Percentiles rank a stretch among this genome's conserved stretches.
These are phyloP conservation scores for Colletotrichum truncatum DNA, from an alignment of 2,329 filamentous ascomycete genomes.

Conservation along the genomic window DNA sequence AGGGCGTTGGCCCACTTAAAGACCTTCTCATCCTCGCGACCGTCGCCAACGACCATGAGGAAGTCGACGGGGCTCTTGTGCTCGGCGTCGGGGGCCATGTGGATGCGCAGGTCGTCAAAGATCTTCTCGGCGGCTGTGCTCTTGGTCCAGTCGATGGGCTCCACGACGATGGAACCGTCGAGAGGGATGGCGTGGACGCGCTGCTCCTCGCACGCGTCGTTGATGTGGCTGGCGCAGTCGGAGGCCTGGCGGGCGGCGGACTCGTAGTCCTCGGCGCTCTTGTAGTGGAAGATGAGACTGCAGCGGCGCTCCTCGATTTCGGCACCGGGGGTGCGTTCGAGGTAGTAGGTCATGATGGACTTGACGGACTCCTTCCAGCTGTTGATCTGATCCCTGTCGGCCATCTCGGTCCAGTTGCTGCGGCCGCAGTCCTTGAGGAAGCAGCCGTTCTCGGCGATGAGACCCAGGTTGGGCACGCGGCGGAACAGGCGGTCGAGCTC, in stretches of 20 bases:
- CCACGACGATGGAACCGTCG: slow-evolving; percentile 83
- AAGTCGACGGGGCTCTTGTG: slow-evolving; percentile 74
- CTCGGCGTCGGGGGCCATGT: slow-evolving; percentile 42
- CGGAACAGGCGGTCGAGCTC: slow-evolving; percentile 90
- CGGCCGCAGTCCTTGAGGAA: slow-evolving; percentile 80
- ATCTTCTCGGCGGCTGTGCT: slow-evolving; percentile 81
- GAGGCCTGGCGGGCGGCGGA: slow-evolving; percentile 81
- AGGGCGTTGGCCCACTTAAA: slow-evolving; percentile 94
- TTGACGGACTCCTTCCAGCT: slow-evolving; percentile 87
- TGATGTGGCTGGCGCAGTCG: slow-evolving; percentile 94
- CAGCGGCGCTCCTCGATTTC: slow-evolving; percentile 92
- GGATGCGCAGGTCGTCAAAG: slow-evolving; percentile 65
- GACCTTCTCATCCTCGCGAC: slow-evolving; percentile 91
- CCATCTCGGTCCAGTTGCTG: slow-evolving; percentile 80
- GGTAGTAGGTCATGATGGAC: slow-evolving; percentile 87
- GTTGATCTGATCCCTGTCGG: slow-evolving; percentile 74
- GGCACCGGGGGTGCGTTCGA: slow-evolving; percentile 87
- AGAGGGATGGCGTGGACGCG: slow-evolving; percentile 84
- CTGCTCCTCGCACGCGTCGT: slow-evolving; percentile 87
- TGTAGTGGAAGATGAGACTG: slow-evolving; percentile 91
- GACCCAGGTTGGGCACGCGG: slow-evolving; percentile 81
- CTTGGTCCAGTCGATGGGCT: slow-evolving; percentile 89
- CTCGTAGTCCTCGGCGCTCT: slow-evolving; percentile 79
- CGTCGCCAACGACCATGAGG: slow-evolving; percentile 88
- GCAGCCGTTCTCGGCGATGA: slow-evolving; percentile 95